Evolutionary conservation across 108 stramenopile species (phyloP), one percentile per base, ranked within the genome.

Genomic region (Stephanodiscus minutulus): DNA sequence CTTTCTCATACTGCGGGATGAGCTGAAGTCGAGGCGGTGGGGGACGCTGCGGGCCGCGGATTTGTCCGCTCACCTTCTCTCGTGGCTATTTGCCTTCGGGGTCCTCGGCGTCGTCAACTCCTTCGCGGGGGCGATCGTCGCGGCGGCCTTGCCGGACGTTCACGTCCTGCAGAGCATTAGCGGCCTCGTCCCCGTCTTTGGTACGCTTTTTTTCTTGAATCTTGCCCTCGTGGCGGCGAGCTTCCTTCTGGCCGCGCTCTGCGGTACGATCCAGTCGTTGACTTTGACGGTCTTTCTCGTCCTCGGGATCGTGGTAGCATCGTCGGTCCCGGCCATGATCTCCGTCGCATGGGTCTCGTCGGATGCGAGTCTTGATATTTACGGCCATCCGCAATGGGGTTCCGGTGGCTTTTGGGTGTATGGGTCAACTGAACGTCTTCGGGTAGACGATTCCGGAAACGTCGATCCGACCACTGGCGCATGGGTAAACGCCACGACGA

Each of bases 181-280:
- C 35, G 31, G 31, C 31, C 76, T 81, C 61, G 78, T 29, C 0
- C 33, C 61, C 7, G 61, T 85, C 11, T 85, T 85, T 52, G 82
- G 55, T 2, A 67, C 73, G 0, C 22, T 83, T 9, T 46, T 81
- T 10, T 87, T 84, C 53, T 54, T 87, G 61, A 68, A 87, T 31
- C 12, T 82, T 0, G 77, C 83, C 12, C 56, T 84, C 15, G 57
- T 80, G 15, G 24, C 77, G 10, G 66, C 81, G 7, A 78, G 76
- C 41, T 84, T 87, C 54, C 74, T 84, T 27, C 44, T 82, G 54
- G 86, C 68, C 1, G 83, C 78, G 20, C 2, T 79, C 18, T 84
- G 81, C 36, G 86, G 81, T 0, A 82, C 74, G 7, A 17, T 61
- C 41, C 25, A 49, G 13, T 66, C 68, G 13, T 48, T 53, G 20